Evolutionary conservation across 768 basidiomycete genomes (phyloP).

Genomic region (Tricholomella constricta): DNA sequence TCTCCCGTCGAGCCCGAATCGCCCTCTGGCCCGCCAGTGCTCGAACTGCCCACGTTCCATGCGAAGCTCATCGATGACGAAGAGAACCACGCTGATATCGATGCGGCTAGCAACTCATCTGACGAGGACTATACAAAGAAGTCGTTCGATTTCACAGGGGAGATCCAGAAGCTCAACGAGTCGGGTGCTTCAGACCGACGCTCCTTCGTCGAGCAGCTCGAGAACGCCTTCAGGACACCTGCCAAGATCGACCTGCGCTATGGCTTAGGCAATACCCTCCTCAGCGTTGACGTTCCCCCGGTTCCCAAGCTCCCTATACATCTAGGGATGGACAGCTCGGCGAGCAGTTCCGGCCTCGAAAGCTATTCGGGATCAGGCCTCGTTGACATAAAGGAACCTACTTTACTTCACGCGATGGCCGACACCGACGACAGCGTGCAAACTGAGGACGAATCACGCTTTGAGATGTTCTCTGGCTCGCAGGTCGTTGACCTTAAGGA

Average conservation of each 20-base stretch:
- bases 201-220: conserved; percentile 83
- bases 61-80: conserved; percentile 49
- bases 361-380: conserved; percentile 20
- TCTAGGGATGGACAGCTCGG: conserved; percentile 10
- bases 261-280: conserved; percentile 39
- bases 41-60: conserved; percentile 41
- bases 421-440: conserved; percentile 11
- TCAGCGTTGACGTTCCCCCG: conserved; percentile 47
- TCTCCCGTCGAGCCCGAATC: conserved; percentile 42
- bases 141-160: conserved; percentile 85
- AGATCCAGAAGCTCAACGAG: conserved; percentile 68
- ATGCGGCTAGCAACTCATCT: conserved; percentile 40
- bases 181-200: conserved; percentile 66
- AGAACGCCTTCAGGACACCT: conserved; percentile 78
- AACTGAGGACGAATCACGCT: conserved; percentile 12
- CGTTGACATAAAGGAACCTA: conserved; percentile 32
- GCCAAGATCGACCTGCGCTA: conserved; percentile 63
- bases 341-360: conserved; percentile 19
- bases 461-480: conserved; percentile 29
- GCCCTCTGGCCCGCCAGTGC: conserved; percentile 16
- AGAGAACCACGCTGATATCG: conserved; percentile 39
- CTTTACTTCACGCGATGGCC: conserved; percentile 22
- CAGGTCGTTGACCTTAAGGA: conserved; percentile 35
- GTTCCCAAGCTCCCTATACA: conserved; percentile 50
- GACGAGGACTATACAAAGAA: conserved; percentile 76